Base-by-base conservation (phyloP, 2,329 filamentous ascomycete genomes). In the Botrytis tulipae region DNA sequence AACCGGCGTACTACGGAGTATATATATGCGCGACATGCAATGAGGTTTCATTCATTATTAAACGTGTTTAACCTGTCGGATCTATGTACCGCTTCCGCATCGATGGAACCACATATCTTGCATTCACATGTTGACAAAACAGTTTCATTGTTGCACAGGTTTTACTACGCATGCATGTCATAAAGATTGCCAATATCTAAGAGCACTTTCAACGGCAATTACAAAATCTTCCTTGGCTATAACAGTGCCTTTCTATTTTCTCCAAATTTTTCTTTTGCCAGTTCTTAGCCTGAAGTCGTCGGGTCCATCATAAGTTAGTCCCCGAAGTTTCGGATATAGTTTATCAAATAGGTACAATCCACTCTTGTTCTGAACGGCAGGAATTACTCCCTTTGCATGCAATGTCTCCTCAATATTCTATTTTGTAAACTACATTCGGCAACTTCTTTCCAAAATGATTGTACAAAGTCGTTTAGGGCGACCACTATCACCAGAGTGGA, bases 11-110 rank as follows among this genome's bases (percentile, higher is more conserved):
- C 32, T 51, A 16, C 48, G 25, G 48, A 54, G 25, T 54, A 54
- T 48, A 66, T 44, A 20, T 48, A 66, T 66, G 63, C 63, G 29
- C 44, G 22, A 67, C 63, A 67, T 67, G 63, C 22, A 67, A 67
- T 22, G 29, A 20, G 32, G 4, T 51, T 29, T 40, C 37, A 18
- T 42, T 42, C 14, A 42, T 9, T 48, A n/a, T 35, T 48, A 9
- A 9, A 66, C 35, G 37, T 16, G 14, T 48, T 25, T n/a, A 51
- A 2, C 44, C 32, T 32, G 63, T n/a, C 63, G 63, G 44, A 37
- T 67, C 22, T 29, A 67, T 51, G 6, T 20, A 14, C 63, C 44
- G 32, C 35, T 67, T 14, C 32, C 32, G 12, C 44, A 51, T 67
- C 32, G 14, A 37, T 51, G 32, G 9, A 48, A 51, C 32, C 14